Percentiles rank a stretch among this genome's conserved stretches.
Evolutionary conservation across 1,284 basidiomycete species (phyloP).

Genomic region (Wolfiporia cocos): DNA sequence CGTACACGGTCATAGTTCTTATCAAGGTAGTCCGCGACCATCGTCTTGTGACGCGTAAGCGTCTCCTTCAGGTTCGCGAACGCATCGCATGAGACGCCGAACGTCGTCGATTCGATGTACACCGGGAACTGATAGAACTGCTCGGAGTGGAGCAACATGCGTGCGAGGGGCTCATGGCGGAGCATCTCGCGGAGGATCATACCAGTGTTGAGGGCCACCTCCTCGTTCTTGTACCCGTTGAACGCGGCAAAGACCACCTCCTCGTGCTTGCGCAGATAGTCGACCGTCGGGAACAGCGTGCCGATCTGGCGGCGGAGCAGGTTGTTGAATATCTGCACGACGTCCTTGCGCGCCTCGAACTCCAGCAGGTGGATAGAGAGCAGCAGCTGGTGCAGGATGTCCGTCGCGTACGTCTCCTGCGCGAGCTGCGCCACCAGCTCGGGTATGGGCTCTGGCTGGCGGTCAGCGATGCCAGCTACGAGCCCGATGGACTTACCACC

Average conservation of each 20-base stretch:
- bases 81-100: slow-evolving; percentile 97
- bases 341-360: slow-evolving; percentile 96
- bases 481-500: slow-evolving; percentile 46
- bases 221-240: slow-evolving; percentile 90
- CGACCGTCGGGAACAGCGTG: slow-evolving; percentile 89
- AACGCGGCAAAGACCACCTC: slow-evolving; percentile 89
- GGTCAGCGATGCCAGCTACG: slow-evolving; percentile 7
- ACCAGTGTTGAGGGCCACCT: slow-evolving; percentile 94
- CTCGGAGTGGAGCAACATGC: slow-evolving; percentile 89
- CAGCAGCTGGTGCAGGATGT: slow-evolving; percentile 82
- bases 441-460: slow-evolving; percentile 63
- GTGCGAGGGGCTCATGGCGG: slow-evolving; percentile 86
- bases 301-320: slow-evolving; percentile 95
- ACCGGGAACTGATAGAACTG: slow-evolving; percentile 98
- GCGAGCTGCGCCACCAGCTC: slow-evolving; percentile 90
- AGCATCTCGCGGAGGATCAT: slow-evolving; percentile 99
- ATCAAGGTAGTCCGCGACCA: slow-evolving; percentile 96
- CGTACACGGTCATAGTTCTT: slow-evolving; percentile 91
- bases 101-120: slow-evolving; percentile 97
- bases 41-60: slow-evolving; percentile 91
- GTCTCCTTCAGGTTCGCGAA: slow-evolving; percentile 97
- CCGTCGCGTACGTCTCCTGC: slow-evolving; percentile 91
- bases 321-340: slow-evolving; percentile 95
- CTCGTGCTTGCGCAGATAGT: slow-evolving; percentile 81
- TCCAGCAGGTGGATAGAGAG: slow-evolving; percentile 84